Conservation (phyloP, 352 stramenopile genomes). For the Thraustochytrium striatum region DNA sequence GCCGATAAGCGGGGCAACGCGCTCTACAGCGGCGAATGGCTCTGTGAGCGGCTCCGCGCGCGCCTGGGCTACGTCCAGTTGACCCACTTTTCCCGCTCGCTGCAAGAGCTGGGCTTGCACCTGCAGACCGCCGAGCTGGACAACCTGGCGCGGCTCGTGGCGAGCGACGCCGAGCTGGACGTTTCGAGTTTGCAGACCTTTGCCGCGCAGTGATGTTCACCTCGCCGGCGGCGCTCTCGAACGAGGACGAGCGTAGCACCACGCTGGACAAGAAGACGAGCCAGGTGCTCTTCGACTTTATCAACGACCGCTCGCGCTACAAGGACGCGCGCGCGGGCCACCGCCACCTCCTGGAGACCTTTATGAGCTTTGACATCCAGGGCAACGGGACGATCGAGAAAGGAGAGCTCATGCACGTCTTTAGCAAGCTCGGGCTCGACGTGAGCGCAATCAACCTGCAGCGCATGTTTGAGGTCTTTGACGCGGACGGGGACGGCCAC, state of each 20-base stretch:
- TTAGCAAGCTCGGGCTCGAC: slow-evolving; percentile 23
- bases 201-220: background rate
- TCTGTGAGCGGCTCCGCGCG: background rate
- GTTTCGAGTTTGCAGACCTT: slow-evolving; percentile 37
- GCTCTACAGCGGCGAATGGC: background rate
- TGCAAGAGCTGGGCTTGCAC: background rate
- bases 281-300: too few species aligned
- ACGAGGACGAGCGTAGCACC: too few species aligned
- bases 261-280: too few species aligned
- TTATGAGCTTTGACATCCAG: slow-evolving; percentile 35
- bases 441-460: background rate
- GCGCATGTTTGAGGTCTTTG: background rate
- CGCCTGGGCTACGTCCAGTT: background rate
- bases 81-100: background rate
- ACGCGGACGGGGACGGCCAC: slow-evolving; percentile 12
- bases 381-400: slow-evolving; percentile 22
- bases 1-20: background rate
- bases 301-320: too few species aligned
- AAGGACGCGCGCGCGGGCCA: slow-evolving; percentile 9
- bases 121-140: background rate
- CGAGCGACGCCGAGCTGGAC: background rate
- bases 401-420: slow-evolving; percentile 7
- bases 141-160: background rate
- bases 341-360: slow-evolving; percentile 19
- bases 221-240: background rate